These are phyloP conservation scores for Moesziomyces aphidis DNA, from an alignment of 1,284 basidiomycete genomes.

Conservation along the genomic window DNA sequence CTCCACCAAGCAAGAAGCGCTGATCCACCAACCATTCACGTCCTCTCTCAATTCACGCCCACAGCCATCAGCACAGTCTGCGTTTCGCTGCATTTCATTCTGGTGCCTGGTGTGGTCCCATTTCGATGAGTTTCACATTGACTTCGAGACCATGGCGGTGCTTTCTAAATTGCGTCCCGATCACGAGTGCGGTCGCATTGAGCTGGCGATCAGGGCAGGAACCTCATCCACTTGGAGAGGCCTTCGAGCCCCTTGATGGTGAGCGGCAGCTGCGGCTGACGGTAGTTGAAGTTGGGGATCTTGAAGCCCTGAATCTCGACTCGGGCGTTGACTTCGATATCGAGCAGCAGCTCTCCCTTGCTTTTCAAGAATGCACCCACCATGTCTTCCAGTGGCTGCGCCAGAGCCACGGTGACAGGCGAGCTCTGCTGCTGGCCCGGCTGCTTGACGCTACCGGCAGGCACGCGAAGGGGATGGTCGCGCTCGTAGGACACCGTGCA, in stretches of 20 bases:
- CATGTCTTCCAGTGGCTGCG: conserved; percentile 51
- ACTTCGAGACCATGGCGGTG: neutral
- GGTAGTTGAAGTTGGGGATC: conserved; percentile 53
- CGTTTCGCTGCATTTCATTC: no score
- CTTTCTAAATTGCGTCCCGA: no score
- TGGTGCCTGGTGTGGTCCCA: no score
- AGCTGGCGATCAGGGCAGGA: conserved; percentile 16
- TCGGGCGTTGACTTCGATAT: conserved; percentile 48
- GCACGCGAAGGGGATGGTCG: conserved; percentile 36
- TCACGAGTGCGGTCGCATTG: no score
- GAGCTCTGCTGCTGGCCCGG: conserved; percentile 34
- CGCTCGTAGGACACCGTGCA: conserved; percentile 31
- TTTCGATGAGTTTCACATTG: neutral
- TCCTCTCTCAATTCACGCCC: neutral
- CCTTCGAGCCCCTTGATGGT: conserved; percentile 50
- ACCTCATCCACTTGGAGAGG: conserved; percentile 50
- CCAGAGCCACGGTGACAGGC: conserved; percentile 40
- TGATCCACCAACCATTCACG: conserved; percentile 6
- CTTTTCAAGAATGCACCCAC: conserved; percentile 53
- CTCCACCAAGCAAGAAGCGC: conserved; percentile 51
- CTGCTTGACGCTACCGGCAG: conserved; percentile 38
- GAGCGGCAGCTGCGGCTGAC: conserved; percentile 51
- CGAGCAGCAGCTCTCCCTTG: conserved; percentile 53
- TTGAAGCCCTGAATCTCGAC: conserved; percentile 53
- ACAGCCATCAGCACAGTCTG: conserved; percentile 2